phyloP scores from a whole-genome alignment of 129 eudicot genomes.

The Saussurea involucrata region DNA sequence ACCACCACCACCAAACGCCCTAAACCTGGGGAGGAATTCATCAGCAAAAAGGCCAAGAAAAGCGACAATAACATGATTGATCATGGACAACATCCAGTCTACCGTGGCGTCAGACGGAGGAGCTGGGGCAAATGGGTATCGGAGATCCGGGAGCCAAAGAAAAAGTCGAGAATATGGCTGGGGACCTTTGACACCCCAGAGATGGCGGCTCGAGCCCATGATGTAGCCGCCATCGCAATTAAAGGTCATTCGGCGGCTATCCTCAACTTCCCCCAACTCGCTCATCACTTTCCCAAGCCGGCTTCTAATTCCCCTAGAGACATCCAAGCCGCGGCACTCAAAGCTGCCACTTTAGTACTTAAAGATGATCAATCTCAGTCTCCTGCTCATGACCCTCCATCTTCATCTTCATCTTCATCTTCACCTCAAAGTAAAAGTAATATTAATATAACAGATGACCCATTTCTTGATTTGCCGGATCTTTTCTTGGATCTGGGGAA shows the following conservation, averaged over 20 bases:
- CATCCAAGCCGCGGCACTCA: constrained; percentile 29
- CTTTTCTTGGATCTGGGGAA: constrained; percentile 21
- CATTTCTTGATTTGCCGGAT: constrained; percentile 31
- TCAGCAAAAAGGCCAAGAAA: background rate
- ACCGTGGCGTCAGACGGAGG: constrained; percentile 28
- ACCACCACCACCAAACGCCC: background rate
- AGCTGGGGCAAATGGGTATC: constrained; percentile 44
- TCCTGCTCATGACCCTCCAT: background rate
- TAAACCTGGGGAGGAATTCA: background rate
- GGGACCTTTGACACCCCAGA: constrained; percentile 37
- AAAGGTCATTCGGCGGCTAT: constrained; percentile 28
- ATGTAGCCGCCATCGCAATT: constrained; percentile 31
- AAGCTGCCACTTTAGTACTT: constrained; percentile 19
- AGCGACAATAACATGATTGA: background rate
- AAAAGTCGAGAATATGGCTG: constrained; percentile 47
- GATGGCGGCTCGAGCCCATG: constrained; percentile 52
- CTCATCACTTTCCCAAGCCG: constrained; percentile 21
- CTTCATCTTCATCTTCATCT: constrained; percentile 17
- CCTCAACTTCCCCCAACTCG: constrained; percentile 32
- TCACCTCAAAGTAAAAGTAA: constrained; percentile 23
- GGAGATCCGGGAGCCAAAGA: constrained; percentile 45
- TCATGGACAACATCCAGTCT: constrained; percentile 13
- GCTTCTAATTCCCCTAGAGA: constrained; percentile 32
- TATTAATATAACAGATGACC: constrained; percentile 22
- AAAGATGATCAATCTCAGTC: background rate